Percentiles rank a stretch among this genome's conserved stretches.
phyloP scores from a whole-genome alignment of 805 yeast genomes.

The Kodamaea jinghongensis region DNA sequence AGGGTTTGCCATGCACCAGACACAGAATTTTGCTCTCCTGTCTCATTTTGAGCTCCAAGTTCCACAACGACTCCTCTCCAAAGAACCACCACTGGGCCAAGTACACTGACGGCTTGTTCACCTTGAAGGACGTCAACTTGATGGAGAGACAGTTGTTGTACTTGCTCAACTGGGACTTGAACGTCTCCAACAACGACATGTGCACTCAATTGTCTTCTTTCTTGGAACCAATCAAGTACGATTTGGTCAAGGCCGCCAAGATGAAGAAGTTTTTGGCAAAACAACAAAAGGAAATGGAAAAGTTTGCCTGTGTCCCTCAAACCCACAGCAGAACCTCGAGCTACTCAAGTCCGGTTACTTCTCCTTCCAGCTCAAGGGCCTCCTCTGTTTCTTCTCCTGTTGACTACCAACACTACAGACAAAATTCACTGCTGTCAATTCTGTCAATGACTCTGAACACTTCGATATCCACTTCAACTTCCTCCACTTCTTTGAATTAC shows the following conservation, averaged over 20 bases:
- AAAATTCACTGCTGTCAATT: slow-evolving; percentile 15
- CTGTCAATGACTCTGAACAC: slow-evolving; percentile 10
- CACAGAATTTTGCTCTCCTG: slow-evolving; percentile 77
- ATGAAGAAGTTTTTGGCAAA: slow-evolving; percentile 30
- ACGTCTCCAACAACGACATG: slow-evolving; percentile 46
- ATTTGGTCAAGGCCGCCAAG: slow-evolving; percentile 32
- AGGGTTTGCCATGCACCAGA: slow-evolving; percentile 75
- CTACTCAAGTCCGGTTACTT: slow-evolving; percentile 1
- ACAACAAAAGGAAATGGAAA: slow-evolving; percentile 21
- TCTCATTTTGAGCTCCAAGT: slow-evolving; percentile 68
- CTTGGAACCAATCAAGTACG: slow-evolving; percentile 51
- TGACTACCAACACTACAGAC: slow-evolving; percentile 18
- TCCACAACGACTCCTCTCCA: slow-evolving; percentile 76
- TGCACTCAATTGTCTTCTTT: slow-evolving; percentile 39
- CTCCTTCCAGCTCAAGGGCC: slow-evolving; percentile 14
- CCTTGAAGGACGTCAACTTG: slow-evolving; percentile 64
- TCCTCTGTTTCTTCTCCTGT: slow-evolving; percentile 10
- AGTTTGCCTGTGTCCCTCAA: slow-evolving; percentile 1
- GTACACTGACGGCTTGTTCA: slow-evolving; percentile 72
- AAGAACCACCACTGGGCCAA: slow-evolving; percentile 77
- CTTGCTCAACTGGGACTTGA: slow-evolving; percentile 68
- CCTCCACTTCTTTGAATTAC: slow-evolving; percentile 5
- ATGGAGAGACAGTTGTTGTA: slow-evolving; percentile 77
- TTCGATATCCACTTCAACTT: slow-evolving; percentile 6
- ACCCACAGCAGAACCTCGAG: slow-evolving; percentile 1